Conservation (phyloP, 805 yeast genomes). For the Sungouiozyma intestinalis region DNA sequence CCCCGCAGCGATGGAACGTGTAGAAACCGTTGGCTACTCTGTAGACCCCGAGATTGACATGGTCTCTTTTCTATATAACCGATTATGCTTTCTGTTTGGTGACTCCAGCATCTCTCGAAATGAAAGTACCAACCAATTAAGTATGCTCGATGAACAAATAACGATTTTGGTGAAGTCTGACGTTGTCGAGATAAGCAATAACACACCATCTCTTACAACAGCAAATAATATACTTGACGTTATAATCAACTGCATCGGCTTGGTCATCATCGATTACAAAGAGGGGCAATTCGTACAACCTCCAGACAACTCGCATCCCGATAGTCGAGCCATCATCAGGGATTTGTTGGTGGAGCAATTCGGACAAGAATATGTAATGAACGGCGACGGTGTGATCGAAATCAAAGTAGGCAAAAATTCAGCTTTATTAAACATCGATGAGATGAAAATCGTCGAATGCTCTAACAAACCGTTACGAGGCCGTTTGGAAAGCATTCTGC, state of each 20-base stretch:
- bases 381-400: background rate
- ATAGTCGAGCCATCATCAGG: background rate
- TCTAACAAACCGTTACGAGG: constrained; percentile 59
- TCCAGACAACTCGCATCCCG: background rate
- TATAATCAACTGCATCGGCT: background rate
- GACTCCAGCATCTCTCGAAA: background rate
- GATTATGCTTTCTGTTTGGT: background rate
- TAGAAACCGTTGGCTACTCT: background rate
- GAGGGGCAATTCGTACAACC: background rate
- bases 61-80: background rate
- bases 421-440: constrained; percentile 53
- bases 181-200: background rate
- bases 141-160: background rate
- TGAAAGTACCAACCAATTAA: background rate
- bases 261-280: background rate
- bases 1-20: background rate
- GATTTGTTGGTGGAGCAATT: background rate
- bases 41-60: background rate
- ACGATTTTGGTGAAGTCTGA: background rate
- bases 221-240: background rate
- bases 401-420: constrained; percentile 59
- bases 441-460: constrained; percentile 53
- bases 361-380: background rate
- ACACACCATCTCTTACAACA: background rate
- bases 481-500: constrained; percentile 65